phyloP scores from a whole-genome alignment of 2,329 filamentous ascomycete genomes.

The Nothopassalora personata region DNA sequence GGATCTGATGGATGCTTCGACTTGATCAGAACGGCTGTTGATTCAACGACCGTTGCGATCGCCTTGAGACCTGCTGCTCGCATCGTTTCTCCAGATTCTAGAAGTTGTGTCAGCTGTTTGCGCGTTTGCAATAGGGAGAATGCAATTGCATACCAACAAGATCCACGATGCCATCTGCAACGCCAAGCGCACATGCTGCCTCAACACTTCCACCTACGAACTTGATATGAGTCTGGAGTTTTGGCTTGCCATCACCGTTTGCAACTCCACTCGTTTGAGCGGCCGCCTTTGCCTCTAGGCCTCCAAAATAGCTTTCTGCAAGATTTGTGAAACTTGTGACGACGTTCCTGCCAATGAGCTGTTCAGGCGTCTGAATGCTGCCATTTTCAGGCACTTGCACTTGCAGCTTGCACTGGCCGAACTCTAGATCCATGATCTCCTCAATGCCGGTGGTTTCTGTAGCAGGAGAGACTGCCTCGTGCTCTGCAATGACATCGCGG shows the following conservation, averaged over 20 bases:
- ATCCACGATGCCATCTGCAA: conserved; percentile 95
- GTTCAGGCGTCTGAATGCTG: conserved; percentile 59
- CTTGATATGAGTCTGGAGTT: conserved; percentile 80
- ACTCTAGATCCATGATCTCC: conserved; percentile 83
- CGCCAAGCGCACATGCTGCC: conserved; percentile 88
- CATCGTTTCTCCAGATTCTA: conserved; percentile 98
- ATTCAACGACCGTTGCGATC: conserved; percentile 88
- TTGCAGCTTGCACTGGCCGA: conserved; percentile 86
- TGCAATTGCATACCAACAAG: conserved; percentile 70
- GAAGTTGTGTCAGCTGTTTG: background rate
- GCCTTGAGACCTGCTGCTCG: conserved; percentile 87
- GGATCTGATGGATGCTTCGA: conserved; percentile 77
- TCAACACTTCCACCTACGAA: conserved; percentile 96
- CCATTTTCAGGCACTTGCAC: conserved; percentile 95
- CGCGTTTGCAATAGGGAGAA: background rate
- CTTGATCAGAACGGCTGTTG: conserved; percentile 85
- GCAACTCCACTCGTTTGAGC: conserved; percentile 35
- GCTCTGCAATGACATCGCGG: conserved; percentile 84
- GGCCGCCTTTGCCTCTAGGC: conserved; percentile 56
- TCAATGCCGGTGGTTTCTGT: conserved; percentile 60
- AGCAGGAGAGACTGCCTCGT: conserved; percentile 49
- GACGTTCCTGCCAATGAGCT: conserved; percentile 86
- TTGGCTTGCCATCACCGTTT: conserved; percentile 41
- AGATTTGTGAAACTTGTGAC: conserved; percentile 92
- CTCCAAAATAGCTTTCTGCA: conserved; percentile 74